Evolutionary conservation across 2,329 filamentous ascomycete species (phyloP).

Genomic region (Ophiostoma ulmi): DNA sequence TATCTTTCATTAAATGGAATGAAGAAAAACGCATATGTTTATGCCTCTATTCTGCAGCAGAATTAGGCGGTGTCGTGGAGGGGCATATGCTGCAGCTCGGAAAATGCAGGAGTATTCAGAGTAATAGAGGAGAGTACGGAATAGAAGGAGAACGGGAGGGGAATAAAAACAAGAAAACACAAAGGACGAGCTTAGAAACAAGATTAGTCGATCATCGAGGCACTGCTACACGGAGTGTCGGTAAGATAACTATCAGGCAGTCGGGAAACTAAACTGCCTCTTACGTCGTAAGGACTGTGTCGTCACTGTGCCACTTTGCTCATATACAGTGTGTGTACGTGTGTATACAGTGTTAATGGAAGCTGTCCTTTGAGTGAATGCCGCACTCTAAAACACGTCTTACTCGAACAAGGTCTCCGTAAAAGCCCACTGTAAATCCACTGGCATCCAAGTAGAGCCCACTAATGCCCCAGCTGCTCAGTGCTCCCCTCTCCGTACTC

Average conservation of each 20-base stretch:
- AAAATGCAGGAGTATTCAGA: background rate
- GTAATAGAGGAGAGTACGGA: background rate
- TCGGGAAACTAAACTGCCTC: too few species aligned
- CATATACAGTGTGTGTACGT: background rate
- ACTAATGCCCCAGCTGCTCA: background rate
- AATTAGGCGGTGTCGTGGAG: background rate
- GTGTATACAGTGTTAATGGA: background rate
- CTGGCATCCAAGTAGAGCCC: background rate
- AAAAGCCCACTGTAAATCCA: background rate
- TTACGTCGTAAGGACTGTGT: background rate
- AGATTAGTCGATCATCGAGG: background rate
- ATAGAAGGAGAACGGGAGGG: background rate
- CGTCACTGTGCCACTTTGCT: background rate
- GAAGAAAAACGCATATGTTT: background rate
- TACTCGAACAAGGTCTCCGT: background rate
- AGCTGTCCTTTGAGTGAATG: background rate
- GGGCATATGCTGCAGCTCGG: slow-evolving; percentile 11
- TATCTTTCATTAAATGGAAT: background rate
- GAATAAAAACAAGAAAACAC: background rate
- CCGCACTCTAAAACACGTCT: background rate
- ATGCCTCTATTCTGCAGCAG: background rate
- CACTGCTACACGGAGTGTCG: background rate
- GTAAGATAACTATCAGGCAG: background rate
- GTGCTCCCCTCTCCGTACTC: background rate
- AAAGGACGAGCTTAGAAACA: background rate